Conservation (phyloP, 129 eudicot genomes). For the Centaurea solstitialis region DNA sequence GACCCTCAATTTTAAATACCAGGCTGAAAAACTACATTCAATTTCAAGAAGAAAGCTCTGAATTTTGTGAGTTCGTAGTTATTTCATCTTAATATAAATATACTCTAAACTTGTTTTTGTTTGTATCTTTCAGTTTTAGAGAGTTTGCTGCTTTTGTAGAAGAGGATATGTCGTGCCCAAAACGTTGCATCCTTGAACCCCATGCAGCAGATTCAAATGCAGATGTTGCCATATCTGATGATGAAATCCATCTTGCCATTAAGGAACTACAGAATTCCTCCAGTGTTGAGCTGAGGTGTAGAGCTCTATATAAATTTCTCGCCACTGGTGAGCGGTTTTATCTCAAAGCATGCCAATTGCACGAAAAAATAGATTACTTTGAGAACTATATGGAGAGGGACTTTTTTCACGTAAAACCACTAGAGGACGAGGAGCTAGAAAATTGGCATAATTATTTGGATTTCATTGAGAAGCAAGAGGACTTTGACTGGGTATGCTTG, state of each 20-base stretch:
- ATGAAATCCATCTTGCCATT: constrained; percentile 50
- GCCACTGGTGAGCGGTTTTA: constrained; percentile 60
- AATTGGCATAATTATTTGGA: constrained; percentile 88
- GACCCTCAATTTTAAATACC: too few relatives aligned
- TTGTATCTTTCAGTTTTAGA: constrained; percentile 58
- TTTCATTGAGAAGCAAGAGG: constrained; percentile 74
- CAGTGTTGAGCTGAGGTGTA: constrained; percentile 37
- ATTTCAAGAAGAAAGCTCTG: neutral
- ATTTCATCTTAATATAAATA: neutral
- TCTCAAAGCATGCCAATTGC: constrained; percentile 53
- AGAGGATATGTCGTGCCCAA: constrained; percentile 55
- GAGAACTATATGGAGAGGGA: constrained; percentile 59
- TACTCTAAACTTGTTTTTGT: neutral
- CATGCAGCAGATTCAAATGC: constrained; percentile 31
- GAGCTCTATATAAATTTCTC: constrained; percentile 61
- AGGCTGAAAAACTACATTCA: too few relatives aligned
- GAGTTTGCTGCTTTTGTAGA: constrained; percentile 69
- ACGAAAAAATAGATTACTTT: constrained; percentile 61
- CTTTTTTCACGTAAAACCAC: constrained; percentile 64
- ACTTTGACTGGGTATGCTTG: constrained; percentile 75
- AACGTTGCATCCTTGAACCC: constrained; percentile 39
- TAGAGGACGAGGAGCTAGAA: constrained; percentile 61
- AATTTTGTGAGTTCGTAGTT: neutral
- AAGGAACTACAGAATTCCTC: constrained; percentile 63
- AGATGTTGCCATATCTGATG: constrained; percentile 28